Evolutionary conservation across 2,329 filamentous ascomycete species (phyloP).

Genomic region (Claviceps quebecensis): DNA sequence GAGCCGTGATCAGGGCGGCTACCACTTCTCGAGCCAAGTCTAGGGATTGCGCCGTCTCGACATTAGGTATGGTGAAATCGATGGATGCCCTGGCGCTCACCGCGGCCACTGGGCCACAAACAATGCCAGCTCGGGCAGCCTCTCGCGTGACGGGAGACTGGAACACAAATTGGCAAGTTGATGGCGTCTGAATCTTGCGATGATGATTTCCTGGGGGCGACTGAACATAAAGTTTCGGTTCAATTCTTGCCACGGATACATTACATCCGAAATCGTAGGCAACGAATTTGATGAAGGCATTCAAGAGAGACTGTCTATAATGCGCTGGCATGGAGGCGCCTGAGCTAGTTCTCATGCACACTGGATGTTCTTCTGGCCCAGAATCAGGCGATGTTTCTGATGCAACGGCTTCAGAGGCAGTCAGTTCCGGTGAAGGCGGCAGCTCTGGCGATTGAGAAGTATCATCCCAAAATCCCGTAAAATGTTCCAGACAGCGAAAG

Average conservation of each 20-base stretch:
- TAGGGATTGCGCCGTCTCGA: slow-evolving; percentile 41
- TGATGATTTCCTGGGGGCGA: slow-evolving; percentile 18
- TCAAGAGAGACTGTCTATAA: slow-evolving; percentile 40
- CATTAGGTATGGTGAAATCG: slow-evolving; percentile 29
- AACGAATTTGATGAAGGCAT: slow-evolving; percentile 48
- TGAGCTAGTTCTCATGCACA: slow-evolving; percentile 27
- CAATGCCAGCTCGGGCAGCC: slow-evolving; percentile 41
- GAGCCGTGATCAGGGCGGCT: slow-evolving; percentile 46
- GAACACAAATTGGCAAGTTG: slow-evolving; percentile 45
- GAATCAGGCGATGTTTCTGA: slow-evolving; percentile 1
- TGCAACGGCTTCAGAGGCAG: slow-evolving; percentile 9
- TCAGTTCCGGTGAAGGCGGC: slow-evolving; percentile 19
- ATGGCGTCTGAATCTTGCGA: slow-evolving; percentile 42
- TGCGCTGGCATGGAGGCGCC: slow-evolving; percentile 45
- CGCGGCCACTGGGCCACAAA: slow-evolving; percentile 48
- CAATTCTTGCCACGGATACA: slow-evolving; percentile 38
- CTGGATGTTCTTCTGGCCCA: slow-evolving; percentile 6
- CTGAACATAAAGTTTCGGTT: slow-evolving; percentile 44
- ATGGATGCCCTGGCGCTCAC: slow-evolving; percentile 43
- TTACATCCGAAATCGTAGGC: slow-evolving; percentile 54
- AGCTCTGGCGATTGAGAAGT: slow-evolving; percentile 27
- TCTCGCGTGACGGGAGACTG: slow-evolving; percentile 46
- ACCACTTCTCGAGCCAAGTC: slow-evolving; percentile 49
- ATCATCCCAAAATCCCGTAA: slow-evolving; percentile 49
- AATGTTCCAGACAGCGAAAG: slow-evolving; percentile 45